Conservation (phyloP, 176 grass and related monocot species). For the Carex scoparia region DNA sequence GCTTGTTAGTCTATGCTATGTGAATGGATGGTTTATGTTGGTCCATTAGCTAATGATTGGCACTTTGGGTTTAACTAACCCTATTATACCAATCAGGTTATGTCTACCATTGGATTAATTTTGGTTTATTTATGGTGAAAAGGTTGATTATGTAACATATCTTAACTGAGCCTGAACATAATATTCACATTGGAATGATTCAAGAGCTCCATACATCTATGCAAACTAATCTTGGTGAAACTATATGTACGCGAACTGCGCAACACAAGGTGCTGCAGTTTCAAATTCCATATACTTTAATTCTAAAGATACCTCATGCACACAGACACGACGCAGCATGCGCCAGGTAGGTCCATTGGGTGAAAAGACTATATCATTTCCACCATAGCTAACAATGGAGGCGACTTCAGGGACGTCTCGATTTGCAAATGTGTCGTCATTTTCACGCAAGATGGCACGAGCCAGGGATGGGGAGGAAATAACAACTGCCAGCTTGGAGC, state of each 20-base stretch:
- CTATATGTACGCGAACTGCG: not conserved
- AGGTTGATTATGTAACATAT: not conserved
- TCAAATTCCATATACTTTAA: not conserved
- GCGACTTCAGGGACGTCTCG: constrained; percentile 10
- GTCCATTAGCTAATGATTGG: not conserved
- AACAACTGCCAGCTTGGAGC: constrained; percentile 34
- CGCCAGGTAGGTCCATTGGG: constrained; percentile 35
- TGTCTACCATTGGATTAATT: not conserved
- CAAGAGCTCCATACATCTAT: not conserved
- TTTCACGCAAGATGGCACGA: constrained; percentile 30
- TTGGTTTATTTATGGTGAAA: not conserved
- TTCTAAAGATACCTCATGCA: constrained; percentile 4
- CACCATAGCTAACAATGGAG: constrained; percentile 5
- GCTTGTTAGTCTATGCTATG: not conserved
- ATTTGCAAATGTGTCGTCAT: constrained; percentile 40
- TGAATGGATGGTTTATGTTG: not conserved
- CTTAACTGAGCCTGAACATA: not conserved
- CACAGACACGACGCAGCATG: constrained; percentile 35
- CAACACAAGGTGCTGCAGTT: not conserved
- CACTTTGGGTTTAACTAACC: not conserved
- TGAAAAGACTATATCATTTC: constrained; percentile 31
- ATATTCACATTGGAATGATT: not conserved
- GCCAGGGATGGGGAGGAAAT: constrained; percentile 35
- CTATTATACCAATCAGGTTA: not conserved
- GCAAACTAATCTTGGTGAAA: not conserved